Evolutionary conservation across 768 basidiomycete species (phyloP), one percentile per base, ranked within the genome.

Genomic region (Leccinum arenicola): DNA sequence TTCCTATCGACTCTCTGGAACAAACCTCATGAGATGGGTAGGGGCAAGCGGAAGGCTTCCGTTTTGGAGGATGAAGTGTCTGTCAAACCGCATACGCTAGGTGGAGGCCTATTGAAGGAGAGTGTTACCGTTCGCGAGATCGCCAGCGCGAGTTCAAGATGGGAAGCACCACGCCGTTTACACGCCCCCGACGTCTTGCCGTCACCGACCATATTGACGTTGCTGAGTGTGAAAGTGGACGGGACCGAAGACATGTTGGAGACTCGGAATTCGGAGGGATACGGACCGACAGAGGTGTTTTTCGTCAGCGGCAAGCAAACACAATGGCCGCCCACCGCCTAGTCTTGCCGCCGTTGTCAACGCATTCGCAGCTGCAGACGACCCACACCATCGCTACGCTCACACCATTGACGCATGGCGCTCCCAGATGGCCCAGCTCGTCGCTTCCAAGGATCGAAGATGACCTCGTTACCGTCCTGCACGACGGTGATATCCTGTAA

Each of bases 171-270:
- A 23, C 69, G 63, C 19, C 36, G 67, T 55, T 58, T 69, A 43
- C 62, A 70, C 14, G 58, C 62, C 6, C 38, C 55, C 11, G 66
- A 70, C 50, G 31, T 61, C 27, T 55, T 66, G 52, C 82, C 84
- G 1, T 72, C 84, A 1, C 88, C 86, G 6, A 73, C 84, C 3
- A 66, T 91, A 50, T 72, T 91, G 68, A 87, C 85, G 0, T 81
- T 80, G 57, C 61, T 92, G 43, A 82, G 76, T 50, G 77, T 78
- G 3, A 80, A 79, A 21, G 78, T 88, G n/a, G 87, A 91, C 10
- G 86, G 84, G 6, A 80, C 77, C 29, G 85, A 86, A 4, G 84
- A 89, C 56, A 66, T 86, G 8, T 73, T 97, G 40, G 94, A 98
- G 70, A 91, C 77, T 3, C 77, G 84, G 55, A 98, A 99, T 77